Evolutionary conservation across 2,329 filamentous ascomycete species (phyloP).

Genomic region (Arthrobotrys pseudoclavata): DNA sequence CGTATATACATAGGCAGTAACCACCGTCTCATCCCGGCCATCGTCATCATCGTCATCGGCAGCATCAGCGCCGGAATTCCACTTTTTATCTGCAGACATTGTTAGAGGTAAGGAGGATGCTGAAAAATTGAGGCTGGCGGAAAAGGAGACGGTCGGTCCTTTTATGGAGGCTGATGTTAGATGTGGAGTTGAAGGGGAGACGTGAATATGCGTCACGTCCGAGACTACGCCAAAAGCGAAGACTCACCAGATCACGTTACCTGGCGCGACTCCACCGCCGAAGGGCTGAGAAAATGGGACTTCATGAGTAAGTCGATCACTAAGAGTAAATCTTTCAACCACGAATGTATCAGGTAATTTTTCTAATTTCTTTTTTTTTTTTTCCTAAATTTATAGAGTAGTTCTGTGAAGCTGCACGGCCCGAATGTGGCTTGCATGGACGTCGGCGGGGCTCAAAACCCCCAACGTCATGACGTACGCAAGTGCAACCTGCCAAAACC

Average conservation of each 20-base stretch:
- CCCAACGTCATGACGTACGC: slow-evolving; percentile 50
- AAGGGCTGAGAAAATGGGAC: neutral
- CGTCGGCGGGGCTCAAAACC: slow-evolving; percentile 43
- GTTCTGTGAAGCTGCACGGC: neutral
- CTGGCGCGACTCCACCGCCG: slow-evolving; percentile 5
- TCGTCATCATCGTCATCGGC: slow-evolving; percentile 79
- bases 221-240: slow-evolving; percentile 32
- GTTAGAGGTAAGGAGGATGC: neutral
- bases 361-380: neutral
- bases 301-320: too few relatives aligned
- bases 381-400: too few relatives aligned
- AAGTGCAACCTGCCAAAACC: slow-evolving; percentile 12
- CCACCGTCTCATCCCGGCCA: slow-evolving; percentile 76
- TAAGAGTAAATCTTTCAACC: too few relatives aligned
- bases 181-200: slow-evolving; percentile 13
- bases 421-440: slow-evolving; percentile 6
- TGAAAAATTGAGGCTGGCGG: neutral
- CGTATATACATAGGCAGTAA: slow-evolving; percentile 6
- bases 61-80: slow-evolving; percentile 67
- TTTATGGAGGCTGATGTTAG: slow-evolving; percentile 14
- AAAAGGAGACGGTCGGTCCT: neutral
- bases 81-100: slow-evolving; percentile 69
- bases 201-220: slow-evolving; percentile 59
- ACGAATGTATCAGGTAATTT: neutral
- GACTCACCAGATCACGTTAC: slow-evolving; percentile 58